Base-by-base conservation (phyloP, 116 monocot species). In the Iris pallida region DNA sequence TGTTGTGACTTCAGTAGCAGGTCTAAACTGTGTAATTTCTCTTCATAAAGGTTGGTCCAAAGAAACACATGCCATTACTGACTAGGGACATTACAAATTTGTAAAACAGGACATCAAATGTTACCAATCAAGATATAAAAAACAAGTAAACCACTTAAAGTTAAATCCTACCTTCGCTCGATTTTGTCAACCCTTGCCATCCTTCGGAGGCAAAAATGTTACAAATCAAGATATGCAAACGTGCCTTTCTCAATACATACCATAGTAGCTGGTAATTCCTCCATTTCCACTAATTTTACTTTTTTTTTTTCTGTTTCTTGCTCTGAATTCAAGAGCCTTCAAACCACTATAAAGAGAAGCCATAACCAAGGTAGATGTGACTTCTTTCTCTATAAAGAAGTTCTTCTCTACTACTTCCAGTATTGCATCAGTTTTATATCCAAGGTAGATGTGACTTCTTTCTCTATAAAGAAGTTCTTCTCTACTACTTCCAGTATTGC, bases 341-440 rank as follows among this genome's bases (percentile, higher is more conserved):
- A 98, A 19, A 40, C 98, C 98, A 80, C 89, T 89, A 59, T 91
- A 86, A 0, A 98, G 80, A 47, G 90, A 92, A 81, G 93, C 98
- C 93, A 98, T 98, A 54, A 98, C 88, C 75, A 98, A 79, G 14
- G 98, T 98, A 43, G 98, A 98, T 20, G 98, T 93, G 14, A 93
- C 98, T 68, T 98, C 98, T 82, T 98, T 98, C 79, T 98, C 98
- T 49, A 93, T 75, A 65, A 98, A 98, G 59, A 98, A 90, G 63
- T 90, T 87, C 63, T 98, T 93, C 43, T 93, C 98, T 53, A 86
- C 80, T 55, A 84, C 76, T 87, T 90, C 93, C 45, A 98, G 46
- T 70, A 98, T 88, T 6, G 81, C 59, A 52, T 98, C 93, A 6
- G 76, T 72, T 61, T 86, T 92, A 6, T 90, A 88, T 59, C 81